Evolutionary conservation across 164 flowering plant species (phyloP).

Genomic region (Berberis vulgaris): DNA sequence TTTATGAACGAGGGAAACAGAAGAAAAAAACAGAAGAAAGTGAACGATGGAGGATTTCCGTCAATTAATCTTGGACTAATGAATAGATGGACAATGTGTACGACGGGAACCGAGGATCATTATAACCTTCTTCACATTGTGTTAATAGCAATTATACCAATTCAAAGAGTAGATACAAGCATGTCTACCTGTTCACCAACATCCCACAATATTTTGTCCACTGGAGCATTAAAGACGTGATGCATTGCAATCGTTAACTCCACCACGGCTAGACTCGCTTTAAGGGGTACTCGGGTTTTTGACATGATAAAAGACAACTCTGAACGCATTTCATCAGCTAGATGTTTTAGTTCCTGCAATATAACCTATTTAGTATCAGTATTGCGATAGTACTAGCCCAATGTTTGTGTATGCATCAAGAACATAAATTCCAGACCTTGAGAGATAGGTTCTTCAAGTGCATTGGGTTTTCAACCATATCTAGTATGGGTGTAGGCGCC

Average conservation of each 20-base stretch:
- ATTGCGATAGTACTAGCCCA: neutral
- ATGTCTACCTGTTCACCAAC: conserved; percentile 59
- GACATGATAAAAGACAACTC: conserved; percentile 51
- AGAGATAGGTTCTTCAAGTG: conserved; percentile 66
- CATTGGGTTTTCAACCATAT: conserved; percentile 64
- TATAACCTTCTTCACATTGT: too few species aligned
- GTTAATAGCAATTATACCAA: too few species aligned
- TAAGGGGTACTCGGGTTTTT: conserved; percentile 27
- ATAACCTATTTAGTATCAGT: conserved; percentile 7
- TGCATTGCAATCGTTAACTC: conserved; percentile 86
- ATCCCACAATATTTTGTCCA: conserved; percentile 93
- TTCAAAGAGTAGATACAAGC: neutral
- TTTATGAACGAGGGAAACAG: too few species aligned
- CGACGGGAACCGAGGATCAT: too few species aligned
- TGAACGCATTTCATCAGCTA: conserved; percentile 73
- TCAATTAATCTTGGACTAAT: too few species aligned
- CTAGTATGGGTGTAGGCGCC: conserved; percentile 78
- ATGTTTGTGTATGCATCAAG: neutral
- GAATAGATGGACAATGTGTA: too few species aligned
- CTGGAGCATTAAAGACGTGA: conserved; percentile 79
- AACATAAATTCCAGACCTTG: conserved; percentile 38
- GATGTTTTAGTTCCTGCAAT: conserved; percentile 73
- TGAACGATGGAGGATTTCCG: too few species aligned
- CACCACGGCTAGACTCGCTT: conserved; percentile 62
- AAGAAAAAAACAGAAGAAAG: too few species aligned